Percentiles rank a stretch among this genome's conserved stretches.
These are phyloP conservation scores for Trypanosoma boissoni DNA, from an alignment of 208 protist species.

Conservation along the genomic window DNA sequence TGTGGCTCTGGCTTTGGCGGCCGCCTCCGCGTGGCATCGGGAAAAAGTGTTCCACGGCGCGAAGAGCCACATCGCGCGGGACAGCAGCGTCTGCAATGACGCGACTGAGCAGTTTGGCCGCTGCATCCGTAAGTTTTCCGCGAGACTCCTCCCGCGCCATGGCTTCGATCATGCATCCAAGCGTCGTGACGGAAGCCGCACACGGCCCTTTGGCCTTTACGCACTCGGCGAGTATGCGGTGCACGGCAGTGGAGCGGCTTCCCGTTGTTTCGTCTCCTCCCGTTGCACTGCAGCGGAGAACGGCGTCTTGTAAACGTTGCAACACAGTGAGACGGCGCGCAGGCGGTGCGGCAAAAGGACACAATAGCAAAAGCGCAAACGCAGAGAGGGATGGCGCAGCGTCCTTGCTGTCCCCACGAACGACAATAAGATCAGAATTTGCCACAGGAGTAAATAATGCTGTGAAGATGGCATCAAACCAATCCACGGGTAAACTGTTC, in stretches of 20 bases:
- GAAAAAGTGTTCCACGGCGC: slow-evolving; percentile 26
- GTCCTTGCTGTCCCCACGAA: no score
- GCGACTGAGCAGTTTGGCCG: slow-evolving; percentile 48
- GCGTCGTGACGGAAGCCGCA: slow-evolving; percentile 39
- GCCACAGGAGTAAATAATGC: slow-evolving; percentile 31
- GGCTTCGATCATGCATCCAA: slow-evolving; percentile 66
- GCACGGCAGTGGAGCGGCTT: no score
- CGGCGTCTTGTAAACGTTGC: slow-evolving; percentile 39
- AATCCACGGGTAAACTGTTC: slow-evolving; percentile 40
- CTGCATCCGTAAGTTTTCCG: slow-evolving; percentile 37
- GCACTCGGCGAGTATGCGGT: no score
- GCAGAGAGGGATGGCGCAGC: slow-evolving; percentile 29
- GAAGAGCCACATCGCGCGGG: slow-evolving; percentile 7
- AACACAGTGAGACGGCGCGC: slow-evolving; percentile 34
- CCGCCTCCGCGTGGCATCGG: slow-evolving; percentile 9
- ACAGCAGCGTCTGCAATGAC: slow-evolving; percentile 34
- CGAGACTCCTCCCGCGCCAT: slow-evolving; percentile 66
- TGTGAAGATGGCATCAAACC: slow-evolving; percentile 41
- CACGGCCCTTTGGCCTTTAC: no score
- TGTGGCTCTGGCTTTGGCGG: not conserved
- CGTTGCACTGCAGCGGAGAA: no score
- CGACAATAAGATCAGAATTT: slow-evolving; percentile 1
- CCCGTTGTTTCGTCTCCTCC: no score
- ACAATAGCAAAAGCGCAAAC: slow-evolving; percentile 30
- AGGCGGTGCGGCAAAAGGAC: slow-evolving; percentile 44